Percentiles rank a stretch among this genome's conserved stretches.
phyloP scores from a whole-genome alignment of 1,284 basidiomycete species.

The Phlebopus sp. region DNA sequence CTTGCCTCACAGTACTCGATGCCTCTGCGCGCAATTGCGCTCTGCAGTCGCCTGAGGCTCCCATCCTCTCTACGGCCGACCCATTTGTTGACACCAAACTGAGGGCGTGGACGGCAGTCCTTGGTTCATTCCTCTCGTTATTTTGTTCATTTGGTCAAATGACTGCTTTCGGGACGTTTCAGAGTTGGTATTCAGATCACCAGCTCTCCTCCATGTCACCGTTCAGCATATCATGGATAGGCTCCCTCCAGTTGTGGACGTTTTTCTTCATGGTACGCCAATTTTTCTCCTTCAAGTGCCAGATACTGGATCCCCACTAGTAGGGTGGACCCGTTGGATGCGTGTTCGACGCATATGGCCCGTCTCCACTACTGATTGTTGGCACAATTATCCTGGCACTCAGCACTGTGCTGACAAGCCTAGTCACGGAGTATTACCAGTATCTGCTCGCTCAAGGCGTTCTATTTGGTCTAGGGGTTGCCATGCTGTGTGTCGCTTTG shows the following conservation, averaged over 20 bases:
- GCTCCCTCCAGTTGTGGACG: conserved; percentile 45
- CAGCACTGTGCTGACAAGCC: conserved; percentile 51
- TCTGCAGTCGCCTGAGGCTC: conserved; percentile 18
- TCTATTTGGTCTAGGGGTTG: conserved; percentile 57
- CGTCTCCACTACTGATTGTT: conserved; percentile 41
- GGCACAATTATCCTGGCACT: conserved; percentile 43
- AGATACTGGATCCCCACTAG: conserved; percentile 5
- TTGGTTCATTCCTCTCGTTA: conserved; percentile 32
- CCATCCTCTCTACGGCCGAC: conserved; percentile 12
- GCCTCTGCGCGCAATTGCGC: conserved; percentile 25
- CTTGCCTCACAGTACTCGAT: conserved; percentile 19
- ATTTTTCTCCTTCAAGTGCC: conserved; percentile 12
- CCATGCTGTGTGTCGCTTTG: conserved; percentile 46
- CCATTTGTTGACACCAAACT: conserved; percentile 4
- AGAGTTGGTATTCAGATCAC: conserved; percentile 42
- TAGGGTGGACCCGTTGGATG: conserved; percentile 52
- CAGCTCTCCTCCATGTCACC: conserved; percentile 32
- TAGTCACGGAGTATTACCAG: conserved; percentile 55
- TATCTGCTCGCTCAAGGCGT: conserved; percentile 60
- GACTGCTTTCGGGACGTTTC: conserved; percentile 36
- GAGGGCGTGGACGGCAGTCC: conserved; percentile 29
- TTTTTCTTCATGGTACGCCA: conserved; percentile 42
- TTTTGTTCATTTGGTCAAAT: conserved; percentile 35
- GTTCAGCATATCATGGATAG: conserved; percentile 48
- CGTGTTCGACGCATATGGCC: conserved; percentile 51